These are phyloP conservation scores for Geotrichum klebahnii DNA, from an alignment of 1,139 yeast genomes.

Conservation along the genomic window DNA sequence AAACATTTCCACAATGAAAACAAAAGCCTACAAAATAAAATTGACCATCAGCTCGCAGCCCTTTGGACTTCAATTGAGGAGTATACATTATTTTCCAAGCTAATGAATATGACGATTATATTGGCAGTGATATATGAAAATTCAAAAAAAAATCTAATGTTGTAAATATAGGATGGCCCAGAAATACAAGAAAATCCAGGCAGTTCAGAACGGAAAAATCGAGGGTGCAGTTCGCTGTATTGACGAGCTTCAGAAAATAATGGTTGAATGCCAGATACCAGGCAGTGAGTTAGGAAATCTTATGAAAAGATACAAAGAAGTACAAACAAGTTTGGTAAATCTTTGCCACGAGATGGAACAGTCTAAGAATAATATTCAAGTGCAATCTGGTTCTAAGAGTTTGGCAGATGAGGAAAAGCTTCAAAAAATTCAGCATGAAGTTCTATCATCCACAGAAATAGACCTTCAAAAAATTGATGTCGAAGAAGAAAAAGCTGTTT, in stretches of 20 bases:
- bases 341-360: background rate
- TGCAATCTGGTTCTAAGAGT: background rate
- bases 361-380: background rate
- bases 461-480: conserved; percentile 13
- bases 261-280: background rate
- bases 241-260: background rate
- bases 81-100: background rate
- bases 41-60: background rate
- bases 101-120: background rate
- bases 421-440: background rate
- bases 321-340: background rate
- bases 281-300: background rate
- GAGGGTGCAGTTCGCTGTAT: background rate
- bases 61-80: conserved; percentile 2
- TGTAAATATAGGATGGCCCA: background rate
- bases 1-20: background rate
- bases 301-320: background rate
- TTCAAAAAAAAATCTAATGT: background rate
- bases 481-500: conserved; percentile 12
- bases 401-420: background rate
- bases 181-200: background rate
- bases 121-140: background rate
- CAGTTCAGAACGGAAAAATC: background rate
- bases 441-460: background rate
- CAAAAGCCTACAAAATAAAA: background rate